Percentiles rank a stretch among this genome's conserved stretches.
phyloP scores from a whole-genome alignment of 192 early-diverging fungal species.

The Coemansia sp. region DNA sequence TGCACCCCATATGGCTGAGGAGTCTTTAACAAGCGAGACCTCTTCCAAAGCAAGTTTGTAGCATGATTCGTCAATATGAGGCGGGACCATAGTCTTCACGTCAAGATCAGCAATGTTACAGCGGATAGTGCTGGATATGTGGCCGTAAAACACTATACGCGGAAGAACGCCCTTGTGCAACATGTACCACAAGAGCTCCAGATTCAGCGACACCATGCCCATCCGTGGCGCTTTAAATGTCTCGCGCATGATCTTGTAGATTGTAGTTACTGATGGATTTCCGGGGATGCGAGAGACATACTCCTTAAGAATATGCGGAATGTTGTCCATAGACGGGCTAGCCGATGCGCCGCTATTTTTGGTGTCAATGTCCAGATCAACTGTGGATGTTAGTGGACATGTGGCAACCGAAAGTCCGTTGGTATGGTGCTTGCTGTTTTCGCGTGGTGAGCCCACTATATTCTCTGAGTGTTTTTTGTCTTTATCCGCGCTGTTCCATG shows the following conservation, averaged over 20 bases:
- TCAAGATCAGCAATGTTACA: constrained; percentile 31
- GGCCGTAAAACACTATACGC: constrained; percentile 44
- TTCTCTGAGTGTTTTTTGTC: neutral
- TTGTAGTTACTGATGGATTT: constrained; percentile 16
- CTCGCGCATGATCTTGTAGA: constrained; percentile 49
- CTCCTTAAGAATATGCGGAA: constrained; percentile 31
- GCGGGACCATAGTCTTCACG: constrained; percentile 32
- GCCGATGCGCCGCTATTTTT: neutral
- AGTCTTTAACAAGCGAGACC: constrained; percentile 22
- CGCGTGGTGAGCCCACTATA: neutral
- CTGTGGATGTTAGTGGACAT: neutral
- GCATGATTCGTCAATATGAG: constrained; percentile 43
- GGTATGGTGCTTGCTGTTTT: neutral
- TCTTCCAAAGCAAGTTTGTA: constrained; percentile 38
- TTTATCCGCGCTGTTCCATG: neutral
- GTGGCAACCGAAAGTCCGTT: neutral
- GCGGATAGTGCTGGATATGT: constrained; percentile 43
- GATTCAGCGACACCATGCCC: constrained; percentile 49
- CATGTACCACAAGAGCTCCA: constrained; percentile 46
- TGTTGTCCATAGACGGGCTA: neutral
- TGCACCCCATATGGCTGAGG: constrained; percentile 35
- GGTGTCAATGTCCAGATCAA: neutral
- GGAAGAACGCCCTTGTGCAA: constrained; percentile 43
- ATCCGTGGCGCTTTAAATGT: constrained; percentile 48
- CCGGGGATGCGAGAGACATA: constrained; percentile 38